Evolutionary conservation across 2,329 filamentous ascomycete genomes (phyloP).

Genomic region (Gaeumannomyces sp.): DNA sequence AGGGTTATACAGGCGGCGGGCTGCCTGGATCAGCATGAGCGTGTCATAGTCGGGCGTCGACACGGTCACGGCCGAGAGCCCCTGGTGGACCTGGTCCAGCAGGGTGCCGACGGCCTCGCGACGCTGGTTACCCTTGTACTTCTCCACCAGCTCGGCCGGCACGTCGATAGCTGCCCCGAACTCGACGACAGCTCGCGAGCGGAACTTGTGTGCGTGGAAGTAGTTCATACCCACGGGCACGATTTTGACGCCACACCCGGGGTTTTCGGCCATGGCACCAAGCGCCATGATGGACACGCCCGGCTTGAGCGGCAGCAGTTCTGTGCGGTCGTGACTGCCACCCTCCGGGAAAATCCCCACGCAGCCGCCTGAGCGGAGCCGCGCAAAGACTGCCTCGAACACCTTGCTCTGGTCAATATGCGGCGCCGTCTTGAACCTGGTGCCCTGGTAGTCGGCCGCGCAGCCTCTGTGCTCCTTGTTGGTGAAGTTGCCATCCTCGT

Average conservation of each 20-base stretch:
- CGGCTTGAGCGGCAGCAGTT: conserved; percentile 87
- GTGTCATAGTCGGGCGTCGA: conserved; percentile 93
- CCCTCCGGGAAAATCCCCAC: conserved; percentile 97
- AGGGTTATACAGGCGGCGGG: conserved; percentile 86
- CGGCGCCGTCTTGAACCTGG: conserved; percentile 79
- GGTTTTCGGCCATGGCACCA: conserved; percentile 77
- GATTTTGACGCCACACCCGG: conserved; percentile 84
- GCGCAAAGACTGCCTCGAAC: conserved; percentile 86
- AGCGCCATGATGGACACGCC: conserved; percentile 95
- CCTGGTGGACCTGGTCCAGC: conserved; percentile 79
- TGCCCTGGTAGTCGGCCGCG: conserved; percentile 63
- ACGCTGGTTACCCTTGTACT: conserved; percentile 77
- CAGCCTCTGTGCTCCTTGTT: conserved; percentile 47
- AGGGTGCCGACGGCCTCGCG: conserved; percentile 82
- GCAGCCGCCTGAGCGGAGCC: conserved; percentile 75
- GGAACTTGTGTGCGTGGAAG: conserved; percentile 98
- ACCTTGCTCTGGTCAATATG: conserved; percentile 92
- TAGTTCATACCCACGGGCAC: conserved; percentile 99
- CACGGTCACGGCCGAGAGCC: conserved; percentile 81
- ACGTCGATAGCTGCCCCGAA: conserved; percentile 89
- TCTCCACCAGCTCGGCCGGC: conserved; percentile 71
- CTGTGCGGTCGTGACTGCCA: conserved; percentile 89
- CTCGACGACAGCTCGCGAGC: conserved; percentile 89
- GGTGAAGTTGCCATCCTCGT: conserved; percentile 57
- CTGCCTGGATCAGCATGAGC: conserved; percentile 93